phyloP scores from a whole-genome alignment of 257 asterid species.

The Solanum pennellii region DNA sequence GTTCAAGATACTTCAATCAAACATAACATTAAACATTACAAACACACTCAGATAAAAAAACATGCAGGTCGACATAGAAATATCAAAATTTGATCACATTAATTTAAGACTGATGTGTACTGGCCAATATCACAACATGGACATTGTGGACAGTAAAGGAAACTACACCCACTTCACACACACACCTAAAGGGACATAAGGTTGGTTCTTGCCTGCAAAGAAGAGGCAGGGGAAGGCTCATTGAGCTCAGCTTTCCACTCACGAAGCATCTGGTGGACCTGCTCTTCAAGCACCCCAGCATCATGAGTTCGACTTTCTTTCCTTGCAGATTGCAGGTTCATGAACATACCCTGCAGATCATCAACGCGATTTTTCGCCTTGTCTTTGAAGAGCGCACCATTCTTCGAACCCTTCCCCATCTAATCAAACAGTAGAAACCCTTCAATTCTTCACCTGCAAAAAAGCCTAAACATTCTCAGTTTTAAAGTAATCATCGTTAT shows the following conservation, averaged over 20 bases:
- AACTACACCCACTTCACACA: background rate
- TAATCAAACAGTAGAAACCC: slow-evolving; percentile 10
- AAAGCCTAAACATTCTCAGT: background rate
- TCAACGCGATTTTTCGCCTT: slow-evolving; percentile 88
- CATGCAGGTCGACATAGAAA: background rate
- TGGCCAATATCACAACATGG: background rate
- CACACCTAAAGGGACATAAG: background rate
- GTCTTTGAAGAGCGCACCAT: slow-evolving; percentile 83
- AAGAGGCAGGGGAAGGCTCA: slow-evolving; percentile 96
- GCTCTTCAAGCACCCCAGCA: slow-evolving; percentile 84
- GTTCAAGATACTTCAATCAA: background rate
- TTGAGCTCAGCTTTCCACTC: slow-evolving; percentile 93
- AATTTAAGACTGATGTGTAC: background rate
- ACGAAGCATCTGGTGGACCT: slow-evolving; percentile 95
- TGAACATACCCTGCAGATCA: slow-evolving; percentile 91
- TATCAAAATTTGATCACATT: background rate
- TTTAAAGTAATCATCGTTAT: background rate
- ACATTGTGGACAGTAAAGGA: background rate
- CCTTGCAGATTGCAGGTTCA: slow-evolving; percentile 78
- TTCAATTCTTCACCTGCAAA: slow-evolving; percentile 25
- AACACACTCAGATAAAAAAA: background rate
- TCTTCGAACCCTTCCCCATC: slow-evolving; percentile 82
- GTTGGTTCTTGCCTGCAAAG: slow-evolving; percentile 55
- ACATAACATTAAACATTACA: background rate
- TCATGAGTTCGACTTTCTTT: slow-evolving; percentile 81